These are phyloP conservation scores for Thelonectria rubi DNA, from an alignment of 2,329 filamentous ascomycete species.

Conservation along the genomic window DNA sequence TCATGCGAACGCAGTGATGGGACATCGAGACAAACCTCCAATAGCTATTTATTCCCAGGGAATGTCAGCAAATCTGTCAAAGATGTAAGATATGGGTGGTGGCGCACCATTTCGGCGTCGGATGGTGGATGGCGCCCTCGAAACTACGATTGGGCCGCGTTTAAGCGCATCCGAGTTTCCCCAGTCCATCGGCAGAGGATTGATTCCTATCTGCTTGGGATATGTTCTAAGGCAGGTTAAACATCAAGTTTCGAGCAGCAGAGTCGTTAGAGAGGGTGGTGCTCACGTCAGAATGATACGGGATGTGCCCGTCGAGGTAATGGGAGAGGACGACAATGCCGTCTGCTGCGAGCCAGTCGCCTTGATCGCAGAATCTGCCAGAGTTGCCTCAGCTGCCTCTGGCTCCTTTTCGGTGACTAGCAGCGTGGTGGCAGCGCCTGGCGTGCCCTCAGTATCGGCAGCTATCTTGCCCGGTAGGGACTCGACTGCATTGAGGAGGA, in stretches of 20 bases:
- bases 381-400: constrained; percentile 19
- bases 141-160: constrained; percentile 90
- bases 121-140: constrained; percentile 77
- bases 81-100: constrained; percentile 16
- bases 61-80: constrained; percentile 26
- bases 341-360: constrained; percentile 36
- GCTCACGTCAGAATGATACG: constrained; percentile 65
- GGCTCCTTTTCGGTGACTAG: constrained; percentile 20
- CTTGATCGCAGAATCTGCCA: constrained; percentile 26
- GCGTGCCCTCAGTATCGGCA: constrained; percentile 23
- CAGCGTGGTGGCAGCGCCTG: constrained; percentile 12
- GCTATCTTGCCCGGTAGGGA: constrained; percentile 47
- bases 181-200: constrained; percentile 90
- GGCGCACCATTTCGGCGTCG: constrained; percentile 79
- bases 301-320: constrained; percentile 54
- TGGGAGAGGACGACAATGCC: constrained; percentile 34
- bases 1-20: constrained; percentile 23
- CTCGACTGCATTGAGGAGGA: constrained; percentile 53
- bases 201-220: constrained; percentile 92
- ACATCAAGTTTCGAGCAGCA: constrained; percentile 12
- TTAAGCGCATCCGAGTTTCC: constrained; percentile 77
- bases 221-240: constrained; percentile 69
- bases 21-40: constrained; percentile 58
- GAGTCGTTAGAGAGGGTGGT: constrained; percentile 17
- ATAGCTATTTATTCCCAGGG: constrained; percentile 54